Conservation (phyloP, 192 early-diverging fungal genomes). For the Entomortierella lignicola region DNA sequence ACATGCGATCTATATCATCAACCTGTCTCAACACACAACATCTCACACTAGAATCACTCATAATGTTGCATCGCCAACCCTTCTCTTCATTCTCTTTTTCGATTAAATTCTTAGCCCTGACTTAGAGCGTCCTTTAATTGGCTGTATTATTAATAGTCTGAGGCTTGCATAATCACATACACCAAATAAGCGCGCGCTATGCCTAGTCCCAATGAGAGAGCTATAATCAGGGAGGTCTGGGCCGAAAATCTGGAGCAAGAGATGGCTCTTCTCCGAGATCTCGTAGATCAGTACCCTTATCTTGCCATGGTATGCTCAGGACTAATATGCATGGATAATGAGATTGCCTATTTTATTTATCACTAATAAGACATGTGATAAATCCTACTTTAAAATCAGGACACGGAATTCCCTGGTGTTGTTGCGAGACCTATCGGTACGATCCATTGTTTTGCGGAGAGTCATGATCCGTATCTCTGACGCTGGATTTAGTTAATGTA, state of each 20-base stretch:
- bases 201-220: conserved; percentile 59
- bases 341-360: conserved; percentile 13
- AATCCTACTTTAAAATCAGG: conserved; percentile 57
- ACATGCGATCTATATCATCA: no score
- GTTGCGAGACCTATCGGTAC: conserved; percentile 95
- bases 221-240: conserved; percentile 89
- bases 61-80: no score
- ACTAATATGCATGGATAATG: background rate
- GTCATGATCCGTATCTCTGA: background rate
- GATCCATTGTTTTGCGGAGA: background rate
- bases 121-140: no score
- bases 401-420: conserved; percentile 99
- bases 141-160: no score
- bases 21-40: no score
- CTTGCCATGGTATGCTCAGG: conserved; percentile 86
- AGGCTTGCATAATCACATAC: background rate
- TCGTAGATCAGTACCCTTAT: conserved; percentile 93
- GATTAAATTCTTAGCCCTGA: no score
- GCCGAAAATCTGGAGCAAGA: conserved; percentile 96
- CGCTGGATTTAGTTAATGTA: background rate
- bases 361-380: background rate
- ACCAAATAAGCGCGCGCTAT: conserved; percentile 17
- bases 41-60: no score
- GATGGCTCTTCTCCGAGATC: conserved; percentile 85
- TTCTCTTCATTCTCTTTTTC: no score